These are phyloP conservation scores for Hemisphaericaspora lyxosophila DNA, from an alignment of 1,139 yeast genomes.

Conservation along the genomic window DNA sequence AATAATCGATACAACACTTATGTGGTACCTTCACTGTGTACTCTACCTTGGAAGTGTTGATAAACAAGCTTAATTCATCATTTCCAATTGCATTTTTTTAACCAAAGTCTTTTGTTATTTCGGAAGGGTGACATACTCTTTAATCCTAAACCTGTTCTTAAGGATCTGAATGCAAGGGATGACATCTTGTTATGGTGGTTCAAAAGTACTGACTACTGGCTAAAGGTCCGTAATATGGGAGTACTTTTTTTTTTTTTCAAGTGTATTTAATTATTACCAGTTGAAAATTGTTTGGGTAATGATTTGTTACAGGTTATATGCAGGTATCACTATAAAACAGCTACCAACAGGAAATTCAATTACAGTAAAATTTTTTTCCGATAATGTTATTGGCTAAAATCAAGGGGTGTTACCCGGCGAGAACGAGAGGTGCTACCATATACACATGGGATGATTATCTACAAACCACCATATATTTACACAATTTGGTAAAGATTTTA, in stretches of 20 bases:
- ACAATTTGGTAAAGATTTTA: too few relatives aligned
- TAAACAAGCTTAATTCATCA: too few relatives aligned
- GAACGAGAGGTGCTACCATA: background rate
- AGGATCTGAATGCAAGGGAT: conserved; percentile 54
- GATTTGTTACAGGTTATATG: conserved; percentile 5
- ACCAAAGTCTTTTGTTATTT: background rate
- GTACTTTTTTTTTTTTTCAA: background rate
- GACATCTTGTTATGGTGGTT: conserved; percentile 24
- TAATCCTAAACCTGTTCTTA: conserved; percentile 50
- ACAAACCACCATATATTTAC: too few relatives aligned
- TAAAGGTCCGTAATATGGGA: too few relatives aligned
- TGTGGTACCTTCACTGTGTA: too few relatives aligned
- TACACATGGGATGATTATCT: too few relatives aligned
- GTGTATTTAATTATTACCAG: too few relatives aligned
- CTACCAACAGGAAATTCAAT: background rate
- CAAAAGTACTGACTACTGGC: too few relatives aligned
- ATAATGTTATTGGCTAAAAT: conserved; percentile 7
- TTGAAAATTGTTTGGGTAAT: conserved; percentile 2
- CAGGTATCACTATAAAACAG: conserved; percentile 9
- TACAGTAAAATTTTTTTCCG: conserved; percentile 4
- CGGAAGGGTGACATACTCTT: conserved; percentile 42
- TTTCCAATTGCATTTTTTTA: background rate
- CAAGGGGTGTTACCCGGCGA: conserved; percentile 1
- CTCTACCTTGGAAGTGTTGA: too few relatives aligned
- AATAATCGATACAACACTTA: too few relatives aligned